These are phyloP conservation scores for Yamadazyma mexicana DNA, from an alignment of 1,139 yeast genomes.

Conservation along the genomic window DNA sequence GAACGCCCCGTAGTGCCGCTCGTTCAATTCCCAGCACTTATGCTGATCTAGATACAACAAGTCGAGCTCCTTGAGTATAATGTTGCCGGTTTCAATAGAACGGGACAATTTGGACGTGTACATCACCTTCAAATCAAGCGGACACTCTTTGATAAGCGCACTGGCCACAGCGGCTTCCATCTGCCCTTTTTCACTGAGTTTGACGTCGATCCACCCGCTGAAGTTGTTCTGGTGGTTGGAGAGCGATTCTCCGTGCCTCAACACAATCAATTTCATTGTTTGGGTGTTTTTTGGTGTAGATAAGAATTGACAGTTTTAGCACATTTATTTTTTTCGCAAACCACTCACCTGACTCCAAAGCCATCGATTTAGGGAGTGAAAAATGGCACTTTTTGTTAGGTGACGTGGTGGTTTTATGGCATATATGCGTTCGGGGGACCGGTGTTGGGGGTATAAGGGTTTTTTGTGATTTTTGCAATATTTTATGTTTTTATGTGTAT, in stretches of 20 bases:
- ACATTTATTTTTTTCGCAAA: too few species aligned
- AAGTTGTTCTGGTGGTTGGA: conserved; percentile 70
- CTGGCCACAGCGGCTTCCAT: conserved; percentile 65
- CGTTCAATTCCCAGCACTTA: conserved; percentile 72
- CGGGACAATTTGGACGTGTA: conserved; percentile 67
- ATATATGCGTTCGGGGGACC: too few species aligned
- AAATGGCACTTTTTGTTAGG: too few species aligned
- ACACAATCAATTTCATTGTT: conserved; percentile 41
- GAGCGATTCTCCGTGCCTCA: conserved; percentile 77
- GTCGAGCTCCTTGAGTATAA: conserved; percentile 50
- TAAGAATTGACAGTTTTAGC: neutral
- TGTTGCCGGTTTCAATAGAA: conserved; percentile 65
- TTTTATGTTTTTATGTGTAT: neutral
- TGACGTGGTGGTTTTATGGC: too few species aligned
- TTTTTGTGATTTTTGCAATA: neutral
- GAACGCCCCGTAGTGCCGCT: conserved; percentile 75
- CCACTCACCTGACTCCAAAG: too few species aligned
- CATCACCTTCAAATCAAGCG: conserved; percentile 36
- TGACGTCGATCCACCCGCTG: conserved; percentile 85
- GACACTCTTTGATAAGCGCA: conserved; percentile 36
- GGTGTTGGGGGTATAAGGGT: too few species aligned
- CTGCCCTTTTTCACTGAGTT: conserved; percentile 59
- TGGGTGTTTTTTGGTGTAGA: neutral
- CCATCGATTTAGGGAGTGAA: too few species aligned
- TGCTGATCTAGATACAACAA: conserved; percentile 48